These are phyloP conservation scores for Peronospora farinosa DNA, from an alignment of 352 stramenopile genomes.

Conservation along the genomic window DNA sequence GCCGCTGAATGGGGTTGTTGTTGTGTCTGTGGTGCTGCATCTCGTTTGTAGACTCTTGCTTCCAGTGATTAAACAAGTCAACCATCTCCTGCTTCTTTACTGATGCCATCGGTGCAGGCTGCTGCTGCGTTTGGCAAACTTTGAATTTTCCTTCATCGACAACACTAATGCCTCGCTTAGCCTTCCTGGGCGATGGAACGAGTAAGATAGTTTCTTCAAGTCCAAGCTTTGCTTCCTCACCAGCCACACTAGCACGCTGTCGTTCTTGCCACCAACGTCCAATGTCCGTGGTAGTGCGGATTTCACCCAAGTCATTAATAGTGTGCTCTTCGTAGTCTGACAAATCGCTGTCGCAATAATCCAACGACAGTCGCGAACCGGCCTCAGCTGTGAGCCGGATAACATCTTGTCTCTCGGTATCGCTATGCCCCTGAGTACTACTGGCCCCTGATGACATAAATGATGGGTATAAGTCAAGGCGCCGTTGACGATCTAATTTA, in stretches of 20 bases:
- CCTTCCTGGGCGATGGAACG: conserved; percentile 13
- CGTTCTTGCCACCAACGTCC: conserved; percentile 43
- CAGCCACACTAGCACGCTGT: conserved; percentile 13
- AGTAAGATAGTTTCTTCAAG: conserved; percentile 14
- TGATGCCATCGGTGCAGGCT: conserved; percentile 2
- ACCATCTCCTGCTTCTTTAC: conserved; percentile 31
- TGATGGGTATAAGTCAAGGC: conserved; percentile 20
- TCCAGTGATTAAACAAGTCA: conserved; percentile 30
- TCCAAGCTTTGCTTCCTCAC: conserved; percentile 4
- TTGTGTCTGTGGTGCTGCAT: conserved; percentile 17
- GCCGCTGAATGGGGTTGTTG: conserved; percentile 12
- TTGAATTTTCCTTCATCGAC: conserved; percentile 13
- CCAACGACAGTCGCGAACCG: conserved; percentile 15
- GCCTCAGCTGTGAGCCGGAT: conserved; percentile 25
- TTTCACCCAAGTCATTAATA: conserved; percentile 31
- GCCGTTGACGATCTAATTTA: conserved; percentile 4
- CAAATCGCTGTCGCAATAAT: conserved; percentile 31
- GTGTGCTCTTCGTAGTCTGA: conserved; percentile 44
- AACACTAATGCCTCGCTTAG: conserved; percentile 6
- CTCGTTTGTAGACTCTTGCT: conserved; percentile 30
- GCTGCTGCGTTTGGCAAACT: conserved; percentile 4
- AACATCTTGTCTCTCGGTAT: conserved; percentile 22
- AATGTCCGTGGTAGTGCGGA: conserved; percentile 41
- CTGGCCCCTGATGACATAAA: conserved; percentile 35
- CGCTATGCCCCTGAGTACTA: conserved; percentile 21